Conservation (phyloP, 23 red algal species). For the Gracilariopsis chorda region DNA sequence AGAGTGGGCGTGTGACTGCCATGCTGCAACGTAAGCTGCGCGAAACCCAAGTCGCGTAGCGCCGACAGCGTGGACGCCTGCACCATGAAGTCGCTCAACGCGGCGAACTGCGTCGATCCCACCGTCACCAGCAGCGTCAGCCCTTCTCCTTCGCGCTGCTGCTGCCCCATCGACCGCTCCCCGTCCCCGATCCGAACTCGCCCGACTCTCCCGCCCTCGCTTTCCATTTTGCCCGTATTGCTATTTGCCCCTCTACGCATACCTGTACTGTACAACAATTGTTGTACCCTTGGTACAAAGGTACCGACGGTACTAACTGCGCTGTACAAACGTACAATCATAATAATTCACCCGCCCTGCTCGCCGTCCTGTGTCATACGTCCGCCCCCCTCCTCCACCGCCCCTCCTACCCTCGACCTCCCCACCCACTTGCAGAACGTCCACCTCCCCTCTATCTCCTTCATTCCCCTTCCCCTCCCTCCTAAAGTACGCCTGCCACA, state of each 20-base stretch:
- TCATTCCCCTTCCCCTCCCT: not conserved
- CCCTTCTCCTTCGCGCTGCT: not conserved
- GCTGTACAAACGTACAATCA: too few species aligned
- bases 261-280: too few species aligned
- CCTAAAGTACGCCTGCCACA: not conserved
- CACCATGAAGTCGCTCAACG: conserved; percentile 49
- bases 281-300: too few species aligned
- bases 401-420: not conserved
- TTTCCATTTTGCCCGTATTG: too few species aligned
- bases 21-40: conserved; percentile 62
- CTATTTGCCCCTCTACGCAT: too few species aligned
- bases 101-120: conserved; percentile 74
- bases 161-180: too few species aligned
- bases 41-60: conserved; percentile 35
- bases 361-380: not conserved
- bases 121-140: conserved; percentile 78
- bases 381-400: not conserved
- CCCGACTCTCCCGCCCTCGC: too few species aligned
- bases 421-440: not conserved
- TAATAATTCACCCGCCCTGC: too few species aligned
- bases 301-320: too few species aligned
- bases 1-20: conserved; percentile 40
- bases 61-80: not conserved
- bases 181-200: too few species aligned
- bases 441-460: too few species aligned